Conservation (phyloP, 257 asterid species). For the Petunia axillaris region DNA sequence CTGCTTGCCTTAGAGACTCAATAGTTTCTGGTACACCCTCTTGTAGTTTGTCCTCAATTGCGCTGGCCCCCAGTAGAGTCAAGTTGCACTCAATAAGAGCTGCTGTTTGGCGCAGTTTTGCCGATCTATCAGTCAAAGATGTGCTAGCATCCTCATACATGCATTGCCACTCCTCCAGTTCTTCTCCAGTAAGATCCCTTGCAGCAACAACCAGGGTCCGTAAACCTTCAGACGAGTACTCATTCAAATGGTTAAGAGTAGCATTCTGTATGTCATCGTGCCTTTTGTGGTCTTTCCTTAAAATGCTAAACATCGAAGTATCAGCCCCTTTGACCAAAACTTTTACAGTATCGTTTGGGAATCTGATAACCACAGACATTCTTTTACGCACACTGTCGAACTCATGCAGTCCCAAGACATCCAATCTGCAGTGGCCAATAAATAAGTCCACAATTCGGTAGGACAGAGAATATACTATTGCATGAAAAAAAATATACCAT, state of each 20-base stretch:
- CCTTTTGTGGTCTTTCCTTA: constrained; percentile 45
- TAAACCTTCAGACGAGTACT: constrained; percentile 91
- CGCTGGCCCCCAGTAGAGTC: constrained; percentile 93
- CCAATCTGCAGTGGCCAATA: constrained; percentile 68
- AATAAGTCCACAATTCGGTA: background rate
- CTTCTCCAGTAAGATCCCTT: constrained; percentile 67
- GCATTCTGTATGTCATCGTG: constrained; percentile 52
- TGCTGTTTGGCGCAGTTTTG: constrained; percentile 86
- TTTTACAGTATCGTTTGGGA: constrained; percentile 75
- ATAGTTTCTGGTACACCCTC: constrained; percentile 97
- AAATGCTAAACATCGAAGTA: constrained; percentile 81
- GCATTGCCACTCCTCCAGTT: constrained; percentile 85
- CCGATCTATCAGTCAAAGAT: constrained; percentile 86
- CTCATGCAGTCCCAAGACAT: constrained; percentile 97
- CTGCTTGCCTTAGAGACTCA: constrained; percentile 93
- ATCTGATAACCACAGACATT: constrained; percentile 92
- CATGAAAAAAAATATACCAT: background rate
- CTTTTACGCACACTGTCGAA: constrained; percentile 98
- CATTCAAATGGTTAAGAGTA: constrained; percentile 70
- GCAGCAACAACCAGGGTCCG: constrained; percentile 96
- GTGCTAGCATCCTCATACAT: constrained; percentile 98
- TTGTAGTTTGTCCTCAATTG: constrained; percentile 96
- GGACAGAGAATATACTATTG: background rate
- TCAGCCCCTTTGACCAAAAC: constrained; percentile 99
- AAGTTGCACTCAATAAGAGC: constrained; percentile 83